Evolutionary conservation across 371 early-diverging fungal genomes (phyloP).

Genomic region (Gilbertella persicaria): DNA sequence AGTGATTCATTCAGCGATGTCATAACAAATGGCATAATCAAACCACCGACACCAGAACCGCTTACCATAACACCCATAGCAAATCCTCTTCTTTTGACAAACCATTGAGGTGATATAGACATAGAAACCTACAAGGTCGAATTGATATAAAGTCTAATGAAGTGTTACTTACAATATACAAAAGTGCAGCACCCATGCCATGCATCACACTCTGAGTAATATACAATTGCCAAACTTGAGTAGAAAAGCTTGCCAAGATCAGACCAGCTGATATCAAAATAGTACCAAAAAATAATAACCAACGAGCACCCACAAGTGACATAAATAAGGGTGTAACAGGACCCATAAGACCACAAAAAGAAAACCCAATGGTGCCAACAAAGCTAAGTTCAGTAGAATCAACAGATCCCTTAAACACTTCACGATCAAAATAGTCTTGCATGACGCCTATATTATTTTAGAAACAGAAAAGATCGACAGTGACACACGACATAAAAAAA

Average conservation of each 20-base stretch:
- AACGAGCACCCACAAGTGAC: constrained; percentile 26
- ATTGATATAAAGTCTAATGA: not conserved
- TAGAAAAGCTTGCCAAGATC: constrained; percentile 31
- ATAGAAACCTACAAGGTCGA: constrained; percentile 32
- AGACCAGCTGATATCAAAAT: constrained; percentile 26
- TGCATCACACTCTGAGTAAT: constrained; percentile 37
- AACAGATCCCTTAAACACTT: constrained; percentile 28
- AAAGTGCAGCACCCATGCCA: constrained; percentile 48
- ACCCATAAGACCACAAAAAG: constrained; percentile 34
- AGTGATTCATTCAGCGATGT: constrained; percentile 55
- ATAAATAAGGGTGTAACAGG: constrained; percentile 29
- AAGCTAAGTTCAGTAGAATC: constrained; percentile 26
- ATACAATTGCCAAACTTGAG: constrained; percentile 37
- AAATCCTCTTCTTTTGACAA: constrained; percentile 65
- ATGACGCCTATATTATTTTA: constrained; percentile 31
- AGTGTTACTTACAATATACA: constrained; percentile 17
- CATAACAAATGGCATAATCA: constrained; percentile 69
- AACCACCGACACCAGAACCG: constrained; percentile 81
- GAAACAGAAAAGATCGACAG: not conserved
- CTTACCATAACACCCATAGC: constrained; percentile 76
- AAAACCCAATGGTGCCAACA: constrained; percentile 35
- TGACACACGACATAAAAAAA: not conserved
- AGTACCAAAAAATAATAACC: constrained; percentile 26
- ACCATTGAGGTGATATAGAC: constrained; percentile 77
- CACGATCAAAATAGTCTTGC: constrained; percentile 35